Percentiles rank a stretch among this genome's conserved stretches.
Evolutionary conservation across 768 basidiomycete genomes (phyloP).

Genomic region (Boletus rex-veris): DNA sequence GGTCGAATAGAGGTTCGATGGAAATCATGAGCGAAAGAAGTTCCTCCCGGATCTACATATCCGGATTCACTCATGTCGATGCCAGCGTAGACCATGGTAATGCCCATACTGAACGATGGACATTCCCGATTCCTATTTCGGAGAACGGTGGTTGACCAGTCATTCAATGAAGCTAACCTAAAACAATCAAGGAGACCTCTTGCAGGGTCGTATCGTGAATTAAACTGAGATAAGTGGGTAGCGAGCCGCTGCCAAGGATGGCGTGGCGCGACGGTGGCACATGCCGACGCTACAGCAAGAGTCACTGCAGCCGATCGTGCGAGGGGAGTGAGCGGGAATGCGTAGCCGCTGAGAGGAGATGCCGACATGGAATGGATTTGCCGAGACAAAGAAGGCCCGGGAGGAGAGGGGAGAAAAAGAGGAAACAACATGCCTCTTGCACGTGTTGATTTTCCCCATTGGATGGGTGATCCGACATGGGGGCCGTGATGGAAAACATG

Average conservation of each 20-base stretch:
- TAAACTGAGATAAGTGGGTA: background rate
- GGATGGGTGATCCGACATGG: constrained; percentile 17
- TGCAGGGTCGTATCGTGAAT: background rate
- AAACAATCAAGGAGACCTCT: background rate
- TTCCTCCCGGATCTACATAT: too few species aligned
- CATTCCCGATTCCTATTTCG: background rate
- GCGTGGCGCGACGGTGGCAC: background rate
- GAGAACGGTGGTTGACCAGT: background rate
- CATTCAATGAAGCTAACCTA: background rate
- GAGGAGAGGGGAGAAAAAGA: constrained; percentile 15
- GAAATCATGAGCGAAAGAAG: background rate
- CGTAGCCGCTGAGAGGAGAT: constrained; percentile 3
- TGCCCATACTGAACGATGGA: background rate
- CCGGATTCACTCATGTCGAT: too few species aligned
- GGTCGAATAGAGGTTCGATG: too few species aligned
- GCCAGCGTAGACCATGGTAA: too few species aligned
- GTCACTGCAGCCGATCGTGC: constrained; percentile 1
- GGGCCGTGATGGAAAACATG: constrained; percentile 15
- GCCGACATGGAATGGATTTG: constrained; percentile 3
- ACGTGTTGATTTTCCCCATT: constrained; percentile 25
- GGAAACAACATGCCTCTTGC: constrained; percentile 20
- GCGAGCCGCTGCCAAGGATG: background rate
- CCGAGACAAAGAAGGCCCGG: constrained; percentile 5
- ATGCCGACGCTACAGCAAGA: constrained; percentile 4
- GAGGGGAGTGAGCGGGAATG: constrained; percentile 11